These are phyloP conservation scores for Aspergillus indologenus DNA, from an alignment of 495 filamentous ascomycete genomes.

Conservation along the genomic window DNA sequence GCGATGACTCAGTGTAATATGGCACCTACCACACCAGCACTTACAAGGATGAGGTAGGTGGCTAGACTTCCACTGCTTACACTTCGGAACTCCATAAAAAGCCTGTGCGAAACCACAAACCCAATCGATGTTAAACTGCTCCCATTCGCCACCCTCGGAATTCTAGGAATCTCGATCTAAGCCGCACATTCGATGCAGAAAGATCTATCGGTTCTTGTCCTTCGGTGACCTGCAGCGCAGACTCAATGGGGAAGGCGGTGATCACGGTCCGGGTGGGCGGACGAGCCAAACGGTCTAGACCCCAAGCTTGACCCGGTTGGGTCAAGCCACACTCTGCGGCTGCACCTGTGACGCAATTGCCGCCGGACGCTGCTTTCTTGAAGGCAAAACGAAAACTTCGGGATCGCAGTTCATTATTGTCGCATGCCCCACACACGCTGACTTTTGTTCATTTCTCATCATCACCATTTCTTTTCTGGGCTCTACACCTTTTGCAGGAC, in stretches of 20 bases:
- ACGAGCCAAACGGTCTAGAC: not conserved
- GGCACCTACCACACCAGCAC: not conserved
- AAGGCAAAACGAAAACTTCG: not conserved
- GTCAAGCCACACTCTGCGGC: not conserved
- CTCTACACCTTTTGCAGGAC: not conserved
- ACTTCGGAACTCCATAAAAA: too few relatives aligned
- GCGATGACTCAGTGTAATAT: too few relatives aligned
- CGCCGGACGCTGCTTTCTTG: not conserved
- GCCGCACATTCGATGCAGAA: not conserved
- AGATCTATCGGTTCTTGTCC: not conserved
- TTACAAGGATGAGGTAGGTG: not conserved
- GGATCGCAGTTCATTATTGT: not conserved
- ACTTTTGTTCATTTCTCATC: not conserved
- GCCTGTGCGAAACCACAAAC: too few relatives aligned
- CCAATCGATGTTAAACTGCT: too few relatives aligned
- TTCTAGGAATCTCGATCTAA: not conserved
- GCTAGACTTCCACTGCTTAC: not conserved
- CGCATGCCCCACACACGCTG: not conserved
- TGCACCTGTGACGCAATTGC: not conserved
- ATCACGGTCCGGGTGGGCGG: too few relatives aligned
- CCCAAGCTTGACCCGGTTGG: not conserved
- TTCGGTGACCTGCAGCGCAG: too few relatives aligned
- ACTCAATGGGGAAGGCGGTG: not conserved
- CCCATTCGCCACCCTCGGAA: too few relatives aligned
- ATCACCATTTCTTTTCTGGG: not conserved